Conservation (phyloP, 2,329 filamentous ascomycete genomes). For the Cladosporium sp. region DNA sequence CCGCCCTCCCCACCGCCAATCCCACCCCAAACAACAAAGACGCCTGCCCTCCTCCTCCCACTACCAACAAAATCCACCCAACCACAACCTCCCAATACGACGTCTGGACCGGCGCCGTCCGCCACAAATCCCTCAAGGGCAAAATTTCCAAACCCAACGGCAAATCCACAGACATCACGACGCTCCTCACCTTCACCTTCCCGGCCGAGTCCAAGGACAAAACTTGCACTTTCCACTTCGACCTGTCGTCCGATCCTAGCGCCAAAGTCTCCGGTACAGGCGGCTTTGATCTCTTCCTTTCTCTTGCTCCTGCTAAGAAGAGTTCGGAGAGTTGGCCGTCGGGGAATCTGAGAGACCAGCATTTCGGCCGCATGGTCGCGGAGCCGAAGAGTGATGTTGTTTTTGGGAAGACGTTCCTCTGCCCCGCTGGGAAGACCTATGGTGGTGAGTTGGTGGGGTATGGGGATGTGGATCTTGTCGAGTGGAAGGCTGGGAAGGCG, state of each 20-base stretch:
- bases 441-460: background rate
- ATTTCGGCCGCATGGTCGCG: background rate
- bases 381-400: background rate
- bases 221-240: background rate
- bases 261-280: background rate
- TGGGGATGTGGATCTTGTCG: background rate
- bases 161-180: background rate
- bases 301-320: background rate
- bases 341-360: background rate
- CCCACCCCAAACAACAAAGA: background rate
- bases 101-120: background rate
- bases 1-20: background rate
- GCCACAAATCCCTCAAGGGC: background rate
- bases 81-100: background rate
- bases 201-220: background rate
- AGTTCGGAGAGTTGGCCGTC: background rate
- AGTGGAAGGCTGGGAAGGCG: background rate
- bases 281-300: background rate
- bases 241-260: background rate
- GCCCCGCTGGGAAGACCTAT: background rate
- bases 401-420: background rate
- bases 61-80: background rate
- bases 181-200: background rate
- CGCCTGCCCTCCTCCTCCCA: background rate
- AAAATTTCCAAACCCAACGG: background rate